Percentiles rank a stretch among this genome's conserved stretches.
phyloP scores from a whole-genome alignment of 306 rosid genomes.

The Canavalia ensiformis region DNA sequence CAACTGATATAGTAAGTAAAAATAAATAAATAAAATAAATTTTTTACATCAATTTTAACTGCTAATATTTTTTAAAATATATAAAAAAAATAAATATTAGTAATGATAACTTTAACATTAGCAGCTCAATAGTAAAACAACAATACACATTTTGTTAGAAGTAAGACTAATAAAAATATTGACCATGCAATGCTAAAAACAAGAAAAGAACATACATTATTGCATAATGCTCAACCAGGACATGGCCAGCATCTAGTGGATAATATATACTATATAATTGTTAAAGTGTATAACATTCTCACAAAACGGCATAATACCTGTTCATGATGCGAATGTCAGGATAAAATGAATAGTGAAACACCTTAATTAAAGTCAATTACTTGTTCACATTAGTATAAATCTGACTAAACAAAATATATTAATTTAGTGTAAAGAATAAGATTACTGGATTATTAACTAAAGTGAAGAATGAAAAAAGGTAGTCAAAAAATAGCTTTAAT shows the following conservation, averaged over 20 bases:
- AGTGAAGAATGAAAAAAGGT: slow-evolving; percentile 44
- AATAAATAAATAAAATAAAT: too few relatives aligned
- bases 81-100: not conserved
- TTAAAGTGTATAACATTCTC: not conserved
- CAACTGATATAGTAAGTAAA: too few relatives aligned
- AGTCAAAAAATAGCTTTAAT: slow-evolving; percentile 53
- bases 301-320: not conserved
- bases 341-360: slow-evolving; percentile 8
- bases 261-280: not conserved
- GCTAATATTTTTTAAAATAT: too few relatives aligned
- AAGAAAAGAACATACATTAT: slow-evolving; percentile 70
- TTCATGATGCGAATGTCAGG: not conserved
- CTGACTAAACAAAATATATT: slow-evolving; percentile 22
- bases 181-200: slow-evolving; percentile 21
- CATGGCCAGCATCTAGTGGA: slow-evolving; percentile 90
- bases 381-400: slow-evolving; percentile 9
- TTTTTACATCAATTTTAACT: too few relatives aligned
- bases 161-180: slow-evolving; percentile 4
- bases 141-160: slow-evolving; percentile 1
- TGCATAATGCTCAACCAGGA: slow-evolving; percentile 97
- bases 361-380: slow-evolving; percentile 3
- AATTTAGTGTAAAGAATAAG: slow-evolving; percentile 39
- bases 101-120: slow-evolving; percentile 8
- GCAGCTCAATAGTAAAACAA: not conserved
- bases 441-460: slow-evolving; percentile 43